These are phyloP conservation scores for Pinus tabuliformis DNA, from an alignment of 75 land plant genomes.

Conservation along the genomic window DNA sequence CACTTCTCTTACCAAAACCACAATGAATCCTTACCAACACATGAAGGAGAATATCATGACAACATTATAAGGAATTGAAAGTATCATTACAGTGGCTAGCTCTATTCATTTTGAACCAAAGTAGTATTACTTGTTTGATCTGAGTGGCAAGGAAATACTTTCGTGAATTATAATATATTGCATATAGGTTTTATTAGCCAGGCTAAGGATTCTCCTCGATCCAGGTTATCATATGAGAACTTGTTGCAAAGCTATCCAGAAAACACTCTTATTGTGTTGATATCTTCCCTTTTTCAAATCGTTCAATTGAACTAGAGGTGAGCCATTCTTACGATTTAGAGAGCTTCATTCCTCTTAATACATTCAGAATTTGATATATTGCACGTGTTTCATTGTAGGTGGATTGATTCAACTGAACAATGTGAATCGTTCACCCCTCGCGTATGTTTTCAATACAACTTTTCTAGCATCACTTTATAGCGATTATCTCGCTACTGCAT, in stretches of 20 bases:
- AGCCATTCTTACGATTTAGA: background rate
- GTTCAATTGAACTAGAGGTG: conserved; percentile 77
- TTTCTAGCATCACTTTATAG: conserved; percentile 59
- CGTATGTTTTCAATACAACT: conserved; percentile 61
- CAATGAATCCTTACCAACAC: too few species aligned
- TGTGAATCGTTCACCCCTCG: conserved; percentile 50
- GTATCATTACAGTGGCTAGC: too few species aligned
- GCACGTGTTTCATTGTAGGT: conserved; percentile 20
- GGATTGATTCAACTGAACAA: conserved; percentile 58
- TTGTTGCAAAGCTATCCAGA: conserved; percentile 66
- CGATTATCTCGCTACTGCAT: conserved; percentile 48
- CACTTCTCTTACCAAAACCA: too few species aligned
- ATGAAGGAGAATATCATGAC: too few species aligned
- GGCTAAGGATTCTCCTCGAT: conserved; percentile 61
- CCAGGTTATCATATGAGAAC: conserved; percentile 88
- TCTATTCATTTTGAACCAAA: too few species aligned
- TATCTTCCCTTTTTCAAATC: conserved; percentile 59
- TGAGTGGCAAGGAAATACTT: too few species aligned
- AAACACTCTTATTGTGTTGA: conserved; percentile 76
- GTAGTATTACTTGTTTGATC: too few species aligned
- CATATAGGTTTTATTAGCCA: conserved; percentile 64
- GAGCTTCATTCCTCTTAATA: too few species aligned
- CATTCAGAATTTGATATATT: background rate
- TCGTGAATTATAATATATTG: too few species aligned
- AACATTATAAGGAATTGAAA: too few species aligned